A percentile compares a stretch with the other conserved stretches of the same genome.
phyloP scores from a whole-genome alignment of 176 grass and related monocot genomes.

The Aegilops sharonensis region DNA sequence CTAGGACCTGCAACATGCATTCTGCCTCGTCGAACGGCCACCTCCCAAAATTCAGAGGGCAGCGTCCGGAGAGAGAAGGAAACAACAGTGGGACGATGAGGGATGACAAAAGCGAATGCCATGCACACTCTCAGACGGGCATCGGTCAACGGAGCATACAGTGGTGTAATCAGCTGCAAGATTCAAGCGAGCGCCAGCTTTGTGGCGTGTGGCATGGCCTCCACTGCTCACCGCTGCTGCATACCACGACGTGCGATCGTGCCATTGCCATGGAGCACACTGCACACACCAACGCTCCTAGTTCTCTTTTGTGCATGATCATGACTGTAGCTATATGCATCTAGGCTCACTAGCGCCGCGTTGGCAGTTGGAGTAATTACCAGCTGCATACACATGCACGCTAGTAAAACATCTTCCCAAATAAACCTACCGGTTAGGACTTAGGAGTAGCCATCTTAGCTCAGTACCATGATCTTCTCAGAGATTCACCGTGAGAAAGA shows the following conservation, averaged over 20 bases:
- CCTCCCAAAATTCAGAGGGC: not conserved
- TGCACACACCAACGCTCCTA: not conserved
- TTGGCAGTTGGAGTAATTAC: not conserved
- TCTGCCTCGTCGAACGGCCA: constrained; percentile 31
- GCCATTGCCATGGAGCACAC: not conserved
- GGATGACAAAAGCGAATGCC: not conserved
- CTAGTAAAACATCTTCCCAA: not conserved
- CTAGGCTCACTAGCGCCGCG: not conserved
- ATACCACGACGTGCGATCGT: not conserved
- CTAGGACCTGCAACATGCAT: constrained; percentile 45
- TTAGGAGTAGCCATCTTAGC: not conserved
- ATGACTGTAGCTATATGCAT: too few relatives aligned
- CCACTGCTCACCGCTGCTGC: not conserved
- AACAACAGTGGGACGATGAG: not conserved
- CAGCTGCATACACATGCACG: not conserved
- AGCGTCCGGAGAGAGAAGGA: not conserved
- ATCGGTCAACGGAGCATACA: constrained; percentile 27
- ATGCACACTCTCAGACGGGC: not conserved
- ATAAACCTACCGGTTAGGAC: not conserved
- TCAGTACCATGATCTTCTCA: constrained; percentile 18
- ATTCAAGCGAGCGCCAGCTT: not conserved
- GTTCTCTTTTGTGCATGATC: not conserved
- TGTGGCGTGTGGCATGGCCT: not conserved
- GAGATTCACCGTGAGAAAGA: constrained; percentile 20
- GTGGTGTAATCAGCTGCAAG: not conserved